Conservation (phyloP, 148 eudicot species). For the Camellia granthamiana region DNA sequence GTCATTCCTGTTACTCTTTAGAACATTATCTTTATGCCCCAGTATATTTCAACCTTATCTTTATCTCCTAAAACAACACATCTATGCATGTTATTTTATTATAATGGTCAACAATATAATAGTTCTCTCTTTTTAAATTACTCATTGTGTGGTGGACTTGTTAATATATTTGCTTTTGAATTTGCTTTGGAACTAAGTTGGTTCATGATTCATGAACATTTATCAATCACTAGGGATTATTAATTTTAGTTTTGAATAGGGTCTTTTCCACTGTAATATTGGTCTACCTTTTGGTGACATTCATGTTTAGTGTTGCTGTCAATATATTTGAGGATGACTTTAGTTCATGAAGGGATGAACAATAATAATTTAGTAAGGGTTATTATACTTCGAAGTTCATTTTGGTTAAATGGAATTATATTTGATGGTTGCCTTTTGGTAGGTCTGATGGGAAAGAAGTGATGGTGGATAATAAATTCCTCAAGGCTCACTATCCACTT, state of each 20-base stretch:
- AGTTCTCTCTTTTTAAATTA: too few relatives aligned
- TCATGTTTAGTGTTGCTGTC: neutral
- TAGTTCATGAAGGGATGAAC: neutral
- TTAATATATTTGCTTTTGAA: neutral
- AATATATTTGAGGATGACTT: neutral
- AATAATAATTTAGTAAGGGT: neutral
- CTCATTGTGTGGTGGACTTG: neutral
- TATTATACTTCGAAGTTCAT: neutral
- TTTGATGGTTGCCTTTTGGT: conserved; percentile 19
- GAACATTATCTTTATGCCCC: neutral
- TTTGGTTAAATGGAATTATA: conserved; percentile 1
- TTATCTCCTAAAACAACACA: too few relatives aligned
- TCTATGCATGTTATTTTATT: too few relatives aligned
- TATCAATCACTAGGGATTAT: conserved; percentile 5
- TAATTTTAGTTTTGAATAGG: neutral
- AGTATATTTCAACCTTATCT: too few relatives aligned
- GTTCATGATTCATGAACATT: neutral
- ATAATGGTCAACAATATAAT: too few relatives aligned
- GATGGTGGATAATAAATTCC: conserved; percentile 76
- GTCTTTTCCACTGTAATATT: neutral
- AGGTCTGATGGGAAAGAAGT: conserved; percentile 91
- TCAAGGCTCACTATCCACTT: conserved; percentile 76
- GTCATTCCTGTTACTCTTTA: neutral
- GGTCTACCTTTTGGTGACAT: neutral
- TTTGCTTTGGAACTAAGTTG: too few relatives aligned